These are phyloP conservation scores for Cucumis sativus DNA, from an alignment of 306 rosid genomes.

Conservation along the genomic window Cucumber_9930_V3 NC_026657.2:19465001-19465500, in stretches of 20 bases:
- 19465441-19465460: slow-evolving; percentile 5
- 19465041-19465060: too few relatives aligned
- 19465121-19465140: too few relatives aligned
- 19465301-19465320: slow-evolving; percentile 16
- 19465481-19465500: slow-evolving; percentile 3
- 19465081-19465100: too few relatives aligned
- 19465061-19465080: too few relatives aligned
- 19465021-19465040: too few relatives aligned
- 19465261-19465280: neutral
- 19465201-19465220: too few relatives aligned
- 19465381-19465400: neutral
- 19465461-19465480: neutral
- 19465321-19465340: slow-evolving; percentile 31
- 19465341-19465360: slow-evolving; percentile 5
- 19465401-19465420: neutral
- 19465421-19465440: neutral
- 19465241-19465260: neutral
- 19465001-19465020: too few relatives aligned
- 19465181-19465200: too few relatives aligned
- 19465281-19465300: neutral
- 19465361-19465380: neutral
- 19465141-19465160: too few relatives aligned
- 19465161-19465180: too few relatives aligned
- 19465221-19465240: neutral
- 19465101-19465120: too few relatives aligned